Evolutionary conservation across 1,284 basidiomycete species (phyloP), one percentile per base, ranked within the genome.

Genomic region (Rhodotorula sp.): DNA sequence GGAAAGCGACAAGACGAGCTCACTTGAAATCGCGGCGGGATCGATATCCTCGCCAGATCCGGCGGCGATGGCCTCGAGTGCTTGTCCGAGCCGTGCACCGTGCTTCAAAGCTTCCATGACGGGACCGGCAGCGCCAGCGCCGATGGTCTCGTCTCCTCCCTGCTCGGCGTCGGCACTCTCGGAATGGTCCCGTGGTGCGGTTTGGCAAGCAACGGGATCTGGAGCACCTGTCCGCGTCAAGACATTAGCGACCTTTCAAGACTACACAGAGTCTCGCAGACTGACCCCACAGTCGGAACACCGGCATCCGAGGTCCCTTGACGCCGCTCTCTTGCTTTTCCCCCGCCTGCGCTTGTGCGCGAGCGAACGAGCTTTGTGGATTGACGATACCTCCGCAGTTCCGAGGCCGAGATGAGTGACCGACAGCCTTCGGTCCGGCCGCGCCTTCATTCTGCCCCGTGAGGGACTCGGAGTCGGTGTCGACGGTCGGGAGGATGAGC

Each of bases 261-360:
- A n/a, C n/a, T n/a, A n/a, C n/a, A n/a, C n/a, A n/a, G n/a, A 60
- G 14, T 23, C 14, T 4, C 2, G 23, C 14, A 48, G 18, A 58
- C 64, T 49, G 34, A 69, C 72, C 72, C 72, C 72, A 73, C 5
- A 73, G 38, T 0, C 71, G 38, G 43, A 72, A 59, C 0, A 58
- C 71, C 3, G 72, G 72, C 67, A 71, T 67, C 1, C 72, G 48
- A 28, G 69, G 72, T 1, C 72, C 72, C 31, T 66, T 66, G 55
- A 5, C 34, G 1, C n/a, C 48, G 26, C 15, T 48, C n/a, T 38
- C 50, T 43, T n/a, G 38, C 28, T 45, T 19, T 7, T n/a, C 52
- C 26, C 21, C 21, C 45, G 50, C 31, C 8, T 50, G 60, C 45
- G 28, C 15, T 61, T 61, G 31, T 58, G 67, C 2, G 63, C 54